phyloP scores from a whole-genome alignment of 2,329 filamentous ascomycete species.

The Scleromitrula shiraiana region DNA sequence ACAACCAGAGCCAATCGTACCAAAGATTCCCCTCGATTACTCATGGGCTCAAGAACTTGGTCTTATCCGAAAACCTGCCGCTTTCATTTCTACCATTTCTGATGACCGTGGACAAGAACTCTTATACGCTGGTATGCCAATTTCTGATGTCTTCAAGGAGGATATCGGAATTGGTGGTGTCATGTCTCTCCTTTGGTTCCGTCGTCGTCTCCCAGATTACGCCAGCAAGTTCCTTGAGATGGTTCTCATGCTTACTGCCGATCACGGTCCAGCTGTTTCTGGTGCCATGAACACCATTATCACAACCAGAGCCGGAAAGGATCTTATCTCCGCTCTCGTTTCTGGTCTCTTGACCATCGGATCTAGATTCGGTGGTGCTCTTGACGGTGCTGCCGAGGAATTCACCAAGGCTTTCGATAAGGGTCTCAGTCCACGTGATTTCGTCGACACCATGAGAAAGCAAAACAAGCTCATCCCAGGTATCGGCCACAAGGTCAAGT shows the following conservation, averaged over 20 bases:
- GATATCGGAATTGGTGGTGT: slow-evolving; percentile 99
- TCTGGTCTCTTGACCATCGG: slow-evolving; percentile 97
- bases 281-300: slow-evolving; percentile 99
- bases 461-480: slow-evolving; percentile 99
- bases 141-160: slow-evolving; percentile 99
- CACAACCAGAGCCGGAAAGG: slow-evolving; percentile 97
- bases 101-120: slow-evolving; percentile 99
- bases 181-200: slow-evolving; percentile 99
- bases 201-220: slow-evolving; percentile 88
- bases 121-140: slow-evolving; percentile 97
- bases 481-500: slow-evolving; percentile 99
- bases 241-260: slow-evolving; percentile 99
- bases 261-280: slow-evolving; percentile 97
- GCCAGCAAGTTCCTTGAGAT: slow-evolving; percentile 99
- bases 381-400: slow-evolving; percentile 96
- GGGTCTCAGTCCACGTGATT: slow-evolving; percentile 95
- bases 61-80: slow-evolving; percentile 98
- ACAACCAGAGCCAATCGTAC: slow-evolving; percentile 79
- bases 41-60: slow-evolving; percentile 99
- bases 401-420: slow-evolving; percentile 98
- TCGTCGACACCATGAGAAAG: slow-evolving; percentile 98
- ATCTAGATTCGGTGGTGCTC: slow-evolving; percentile 95
- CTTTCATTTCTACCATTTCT: slow-evolving; percentile 99
- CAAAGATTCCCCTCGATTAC: slow-evolving; percentile 99
- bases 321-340: slow-evolving; percentile 90